Evolutionary conservation across 2,329 filamentous ascomycete genomes (phyloP).

Genomic region (Fusarium sp.): DNA sequence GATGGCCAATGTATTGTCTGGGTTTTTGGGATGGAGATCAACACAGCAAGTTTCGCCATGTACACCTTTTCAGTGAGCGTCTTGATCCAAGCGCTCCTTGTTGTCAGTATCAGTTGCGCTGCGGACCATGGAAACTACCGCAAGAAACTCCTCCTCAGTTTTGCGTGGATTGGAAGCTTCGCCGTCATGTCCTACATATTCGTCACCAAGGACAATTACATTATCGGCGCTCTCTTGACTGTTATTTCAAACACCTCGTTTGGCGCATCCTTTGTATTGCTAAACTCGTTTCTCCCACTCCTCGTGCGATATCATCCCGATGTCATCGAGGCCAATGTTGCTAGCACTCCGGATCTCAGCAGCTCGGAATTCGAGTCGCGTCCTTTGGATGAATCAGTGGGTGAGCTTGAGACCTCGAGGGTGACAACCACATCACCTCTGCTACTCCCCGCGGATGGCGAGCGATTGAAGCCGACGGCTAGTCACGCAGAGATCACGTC

Average conservation of each 20-base stretch:
- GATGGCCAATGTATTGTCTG: conserved; percentile 81
- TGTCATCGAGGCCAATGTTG: conserved; percentile 45
- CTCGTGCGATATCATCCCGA: conserved; percentile 85
- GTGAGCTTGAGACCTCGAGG: conserved; percentile 44
- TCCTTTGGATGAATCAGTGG: conserved; percentile 47
- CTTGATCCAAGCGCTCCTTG: conserved; percentile 84
- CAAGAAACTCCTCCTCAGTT: conserved; percentile 85
- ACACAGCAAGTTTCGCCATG: conserved; percentile 97
- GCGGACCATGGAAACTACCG: conserved; percentile 94
- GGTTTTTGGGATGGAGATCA: conserved; percentile 84
- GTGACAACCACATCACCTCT: conserved; percentile 59
- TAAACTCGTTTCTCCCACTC: conserved; percentile 94
- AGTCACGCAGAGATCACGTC: conserved; percentile 64
- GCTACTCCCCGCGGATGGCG: conserved; percentile 53
- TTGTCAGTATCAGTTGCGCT: conserved; percentile 95
- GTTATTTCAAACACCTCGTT: conserved; percentile 94
- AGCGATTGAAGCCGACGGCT: conserved; percentile 50
- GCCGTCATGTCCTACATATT: conserved; percentile 90
- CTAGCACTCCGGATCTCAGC: conserved; percentile 46
- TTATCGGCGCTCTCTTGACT: conserved; percentile 83
- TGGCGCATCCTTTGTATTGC: conserved; percentile 90
- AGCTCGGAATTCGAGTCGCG: conserved; percentile 48
- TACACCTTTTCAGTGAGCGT: conserved; percentile 97
- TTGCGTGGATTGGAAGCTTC: conserved; percentile 82
- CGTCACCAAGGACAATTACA: conserved; percentile 76